Percentiles rank a stretch among this genome's conserved stretches.
phyloP scores from a whole-genome alignment of 192 early-diverging fungal genomes.

The Coemansia guatemalensis region DNA sequence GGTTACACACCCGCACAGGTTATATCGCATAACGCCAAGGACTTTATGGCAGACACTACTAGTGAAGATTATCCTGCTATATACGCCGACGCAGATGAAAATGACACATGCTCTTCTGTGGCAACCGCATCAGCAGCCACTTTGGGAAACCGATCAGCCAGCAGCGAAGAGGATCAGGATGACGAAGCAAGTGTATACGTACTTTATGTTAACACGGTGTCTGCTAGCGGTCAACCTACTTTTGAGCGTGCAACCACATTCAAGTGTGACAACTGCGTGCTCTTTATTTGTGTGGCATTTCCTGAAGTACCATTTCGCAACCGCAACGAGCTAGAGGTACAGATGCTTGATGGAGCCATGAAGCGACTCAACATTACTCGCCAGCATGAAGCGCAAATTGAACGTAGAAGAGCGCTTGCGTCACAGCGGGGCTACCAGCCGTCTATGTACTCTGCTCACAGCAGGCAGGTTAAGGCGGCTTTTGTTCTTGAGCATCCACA shows the following conservation, averaged over 20 bases:
- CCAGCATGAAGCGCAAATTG: constrained; percentile 1
- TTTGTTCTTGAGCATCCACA: constrained; percentile 34
- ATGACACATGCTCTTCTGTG: too few relatives aligned
- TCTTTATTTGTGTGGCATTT: constrained; percentile 21
- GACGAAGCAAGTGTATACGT: constrained; percentile 3
- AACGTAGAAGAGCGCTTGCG: neutral
- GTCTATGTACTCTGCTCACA: constrained; percentile 25
- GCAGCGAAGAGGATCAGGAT: neutral
- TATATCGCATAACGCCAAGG: too few relatives aligned
- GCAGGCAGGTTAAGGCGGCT: constrained; percentile 25
- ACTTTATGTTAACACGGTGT: neutral
- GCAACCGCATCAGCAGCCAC: too few relatives aligned
- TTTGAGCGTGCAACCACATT: neutral
- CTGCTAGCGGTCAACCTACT: neutral
- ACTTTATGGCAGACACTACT: too few relatives aligned
- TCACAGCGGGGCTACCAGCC: too few relatives aligned
- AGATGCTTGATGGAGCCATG: constrained; percentile 45
- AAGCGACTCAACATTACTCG: constrained; percentile 22
- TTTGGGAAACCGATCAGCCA: too few relatives aligned
- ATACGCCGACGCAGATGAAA: too few relatives aligned
- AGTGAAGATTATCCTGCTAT: too few relatives aligned
- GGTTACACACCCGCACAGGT: too few relatives aligned
- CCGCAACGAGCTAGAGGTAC: constrained; percentile 34
- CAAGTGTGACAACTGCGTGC: neutral
- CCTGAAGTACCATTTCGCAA: constrained; percentile 30